Conservation (phyloP, 2,329 filamentous ascomycete species). For the Fusarium domesticum region DNA sequence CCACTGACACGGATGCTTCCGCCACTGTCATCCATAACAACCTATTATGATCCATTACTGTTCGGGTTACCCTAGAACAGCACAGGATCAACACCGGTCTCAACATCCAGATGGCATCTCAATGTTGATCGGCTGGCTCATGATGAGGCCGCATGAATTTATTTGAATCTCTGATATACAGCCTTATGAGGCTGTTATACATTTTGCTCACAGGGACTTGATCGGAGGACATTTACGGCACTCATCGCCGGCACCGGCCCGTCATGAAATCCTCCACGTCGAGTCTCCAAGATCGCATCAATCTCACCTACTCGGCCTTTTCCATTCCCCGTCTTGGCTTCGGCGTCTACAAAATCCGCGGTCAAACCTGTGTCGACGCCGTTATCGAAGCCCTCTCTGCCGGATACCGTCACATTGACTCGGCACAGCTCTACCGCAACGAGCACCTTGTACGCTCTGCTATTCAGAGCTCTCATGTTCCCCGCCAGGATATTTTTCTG, state of each 20-base stretch:
- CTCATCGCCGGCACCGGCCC: not conserved
- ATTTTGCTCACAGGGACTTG: constrained; percentile 28
- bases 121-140: no score
- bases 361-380: constrained; percentile 53
- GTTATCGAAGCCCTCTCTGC: constrained; percentile 54
- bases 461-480: constrained; percentile 53
- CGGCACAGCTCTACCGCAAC: constrained; percentile 63
- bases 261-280: constrained; percentile 7
- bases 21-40: no score
- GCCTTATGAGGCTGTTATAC: no score
- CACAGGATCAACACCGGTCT: no score
- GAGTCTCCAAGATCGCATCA: constrained; percentile 15
- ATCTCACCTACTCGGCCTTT: constrained; percentile 22
- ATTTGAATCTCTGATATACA: no score
- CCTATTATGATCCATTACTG: no score
- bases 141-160: no score
- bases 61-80: no score
- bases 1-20: no score
- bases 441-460: constrained; percentile 65
- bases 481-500: constrained; percentile 60
- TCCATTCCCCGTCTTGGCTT: constrained; percentile 66
- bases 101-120: no score
- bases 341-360: constrained; percentile 63
- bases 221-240: constrained; percentile 24
- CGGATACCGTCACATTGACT: constrained; percentile 64